A percentile compares a stretch with the other conserved stretches of the same genome.
Conservation (phyloP, 176 grass and related monocot species). For the maize (Zea mays) region DNA sequence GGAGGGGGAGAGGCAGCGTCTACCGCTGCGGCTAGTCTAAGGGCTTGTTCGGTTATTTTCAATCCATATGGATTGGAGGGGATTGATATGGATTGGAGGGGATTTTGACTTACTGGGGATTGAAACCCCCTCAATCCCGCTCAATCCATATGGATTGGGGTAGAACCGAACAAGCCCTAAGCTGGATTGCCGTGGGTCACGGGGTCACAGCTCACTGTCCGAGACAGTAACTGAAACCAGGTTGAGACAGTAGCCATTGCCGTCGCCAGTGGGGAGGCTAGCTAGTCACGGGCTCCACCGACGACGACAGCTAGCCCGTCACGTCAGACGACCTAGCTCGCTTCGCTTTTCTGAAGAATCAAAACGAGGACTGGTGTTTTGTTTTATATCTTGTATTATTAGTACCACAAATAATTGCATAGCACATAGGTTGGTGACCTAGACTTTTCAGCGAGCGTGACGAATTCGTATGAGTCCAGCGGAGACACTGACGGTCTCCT, state of each 20-base stretch:
- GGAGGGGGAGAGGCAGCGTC: no score
- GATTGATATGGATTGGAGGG: no score
- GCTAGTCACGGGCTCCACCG: not conserved
- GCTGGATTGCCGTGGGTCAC: no score
- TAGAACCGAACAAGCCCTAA: no score
- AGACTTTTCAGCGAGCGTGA: not conserved
- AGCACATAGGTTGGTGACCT: not conserved
- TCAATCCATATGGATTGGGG: no score
- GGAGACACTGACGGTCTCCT: not conserved
- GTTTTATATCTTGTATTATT: not conserved
- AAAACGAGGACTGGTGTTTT: not conserved
- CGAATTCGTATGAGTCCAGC: not conserved
- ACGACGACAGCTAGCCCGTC: not conserved
- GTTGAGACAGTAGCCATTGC: not conserved
- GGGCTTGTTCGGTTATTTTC: no score
- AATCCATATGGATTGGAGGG: no score
- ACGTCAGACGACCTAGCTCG: not conserved
- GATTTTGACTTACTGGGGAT: no score
- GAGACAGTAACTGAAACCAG: not conserved
- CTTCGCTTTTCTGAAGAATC: not conserved
- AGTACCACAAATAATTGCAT: not conserved
- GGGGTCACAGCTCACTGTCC: no score
- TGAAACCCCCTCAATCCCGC: no score
- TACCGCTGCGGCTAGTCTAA: no score
- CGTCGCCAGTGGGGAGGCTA: not conserved